Evolutionary conservation across 495 filamentous ascomycete genomes (phyloP), one percentile per base, ranked within the genome.

Genomic region (Physcia stellaris): DNA sequence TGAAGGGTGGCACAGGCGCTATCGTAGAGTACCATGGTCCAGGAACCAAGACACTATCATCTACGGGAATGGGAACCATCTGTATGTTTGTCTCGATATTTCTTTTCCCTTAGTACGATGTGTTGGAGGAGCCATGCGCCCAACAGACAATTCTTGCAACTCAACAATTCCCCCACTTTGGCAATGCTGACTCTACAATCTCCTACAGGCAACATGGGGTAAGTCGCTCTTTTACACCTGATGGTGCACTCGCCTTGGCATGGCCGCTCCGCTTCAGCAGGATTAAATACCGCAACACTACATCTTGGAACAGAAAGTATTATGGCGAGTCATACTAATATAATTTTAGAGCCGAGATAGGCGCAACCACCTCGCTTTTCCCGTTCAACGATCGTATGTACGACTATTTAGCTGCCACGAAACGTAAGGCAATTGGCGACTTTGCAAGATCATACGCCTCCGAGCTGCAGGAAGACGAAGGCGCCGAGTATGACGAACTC

Each of bases 361-460:
- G 90, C 60, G 90, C 90, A 34, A 98, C 90, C 24, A 96, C 90
- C 34, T 93, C 86, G n/a, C 53, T 98, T 29, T 98, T 98, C 80
- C 87, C 90, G 47, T 98, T 94, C 79, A 94, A 92, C 64, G 85
- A 96, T 61, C 75, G 83, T 55, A 88, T 90, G 84, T 80, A 94
- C 73, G 80, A 94, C 57, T 98, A 96, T 67, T 74, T 98, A 35
- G 70, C 67, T 33, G 84, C 88, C 37, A 98, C 90, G 48, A 94
- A 95, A 76, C 83, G 90, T 55, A 66, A 69, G 52, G 70, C 77
- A 7, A 94, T 98, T 51, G 90, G 84, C 50, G 82, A 95, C 56
- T 94, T 86, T 56, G 73, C 90, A 40, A 78, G 83, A 37, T 56
- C 63, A 13, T 95, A 94, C 62, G 79, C 83, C 41, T 72, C 80